These are phyloP conservation scores for Inga leiocalycina DNA, from an alignment of 306 rosid species.

Conservation along the genomic window DNA sequence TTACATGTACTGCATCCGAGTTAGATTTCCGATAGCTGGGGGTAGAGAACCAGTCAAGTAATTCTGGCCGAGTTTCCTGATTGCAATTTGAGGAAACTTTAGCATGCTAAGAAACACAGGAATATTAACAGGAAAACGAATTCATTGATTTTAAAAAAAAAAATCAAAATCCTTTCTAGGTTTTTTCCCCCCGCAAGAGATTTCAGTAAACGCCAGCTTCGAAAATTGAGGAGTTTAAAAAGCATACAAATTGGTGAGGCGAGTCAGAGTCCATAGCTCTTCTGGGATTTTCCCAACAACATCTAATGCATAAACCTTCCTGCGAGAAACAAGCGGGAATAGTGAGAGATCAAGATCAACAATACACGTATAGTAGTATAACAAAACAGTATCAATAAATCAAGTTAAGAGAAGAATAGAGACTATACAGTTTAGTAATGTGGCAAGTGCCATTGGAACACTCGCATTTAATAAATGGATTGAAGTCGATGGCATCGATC, in stretches of 20 bases:
- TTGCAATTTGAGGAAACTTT: conserved; percentile 21
- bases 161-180: not conserved
- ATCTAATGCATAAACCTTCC: conserved; percentile 55
- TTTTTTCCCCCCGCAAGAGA: too few species aligned
- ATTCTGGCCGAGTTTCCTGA: conserved; percentile 65
- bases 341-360: not conserved
- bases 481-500: too few species aligned
- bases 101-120: not conserved
- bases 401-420: conserved; percentile 1
- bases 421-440: conserved; percentile 56
- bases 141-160: not conserved
- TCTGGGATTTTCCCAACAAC: conserved; percentile 63
- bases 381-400: not conserved
- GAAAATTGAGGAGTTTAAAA: conserved; percentile 8
- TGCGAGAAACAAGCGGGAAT: conserved; percentile 31
- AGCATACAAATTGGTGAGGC: conserved; percentile 69
- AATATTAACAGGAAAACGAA: not conserved
- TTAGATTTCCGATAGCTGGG: conserved; percentile 65
- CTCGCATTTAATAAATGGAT: too few species aligned
- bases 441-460: conserved; percentile 44
- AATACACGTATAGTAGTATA: not conserved
- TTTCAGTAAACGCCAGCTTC: not conserved
- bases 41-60: conserved; percentile 69
- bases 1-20: conserved; percentile 71
- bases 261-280: conserved; percentile 73